Evolutionary conservation across 2,329 filamentous ascomycete species (phyloP), one percentile per base, ranked within the genome.

Genomic region (Aspergillus pseudotamarii): DNA sequence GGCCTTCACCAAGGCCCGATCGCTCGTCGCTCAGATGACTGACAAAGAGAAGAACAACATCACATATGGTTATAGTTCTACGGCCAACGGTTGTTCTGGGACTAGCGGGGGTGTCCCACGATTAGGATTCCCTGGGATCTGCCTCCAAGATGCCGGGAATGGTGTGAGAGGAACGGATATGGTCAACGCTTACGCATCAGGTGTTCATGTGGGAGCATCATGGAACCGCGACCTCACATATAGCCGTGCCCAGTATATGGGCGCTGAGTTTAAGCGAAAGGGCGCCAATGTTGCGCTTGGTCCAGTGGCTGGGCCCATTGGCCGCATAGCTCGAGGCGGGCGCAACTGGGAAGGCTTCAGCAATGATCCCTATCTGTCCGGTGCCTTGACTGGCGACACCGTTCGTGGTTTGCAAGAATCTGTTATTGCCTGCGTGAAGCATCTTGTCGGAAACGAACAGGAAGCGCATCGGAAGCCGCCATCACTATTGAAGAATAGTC

Each of bases 381-480:
- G 26, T 6, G 46, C 46, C 14, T 11, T 51, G 26, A 21, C 26
- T 19, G 14, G 26, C 3, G 46, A 51, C 8, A 51, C 46, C 11
- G 26, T 51, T 19, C 26, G 26, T 2, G 46, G 46, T n/a, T 8
- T 51, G 16, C 46, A 51, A 19, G 46, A 51, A 51, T 51, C 46
- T 4, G 46, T 51, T 1, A 51, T 51, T 51, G 26, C 46, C 14
- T 30, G 46, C 14, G 46, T 51, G 16, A 51, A 51, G 26, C 46
- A 51, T 30, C 19, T 51, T 2, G 12, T 51, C 14, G 84, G 78
- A 19, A 88, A 89, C 60, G 88, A 89, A 67, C 88, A 89, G 73
- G 87, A 89, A 51, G 62, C 70, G 4, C 66, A 67, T 38, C 69
- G 72, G 1, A 70, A 66, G 26, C 66, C 65, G 58, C 63, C 45